Conservation (phyloP, 495 filamentous ascomycete genomes). For the Penicillium cataractarum region DNA sequence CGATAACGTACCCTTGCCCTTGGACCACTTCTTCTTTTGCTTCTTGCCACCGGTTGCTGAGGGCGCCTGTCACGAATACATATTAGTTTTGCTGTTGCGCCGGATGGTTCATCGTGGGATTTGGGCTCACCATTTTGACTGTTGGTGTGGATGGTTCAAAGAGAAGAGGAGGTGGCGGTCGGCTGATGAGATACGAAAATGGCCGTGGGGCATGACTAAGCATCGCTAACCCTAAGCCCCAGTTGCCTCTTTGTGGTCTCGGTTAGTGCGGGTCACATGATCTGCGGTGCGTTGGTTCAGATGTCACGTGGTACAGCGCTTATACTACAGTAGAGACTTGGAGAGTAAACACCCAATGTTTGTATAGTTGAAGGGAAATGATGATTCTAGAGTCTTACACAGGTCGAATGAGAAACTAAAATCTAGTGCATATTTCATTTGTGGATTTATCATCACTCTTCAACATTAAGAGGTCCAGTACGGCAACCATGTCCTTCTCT, state of each 20-base stretch:
- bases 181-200: slow-evolving; percentile 44
- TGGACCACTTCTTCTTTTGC: slow-evolving; percentile 99
- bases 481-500: neutral
- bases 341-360: neutral
- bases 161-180: slow-evolving; percentile 34
- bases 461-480: neutral
- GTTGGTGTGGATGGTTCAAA: slow-evolving; percentile 52
- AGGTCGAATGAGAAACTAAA: no score
- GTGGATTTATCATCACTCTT: neutral
- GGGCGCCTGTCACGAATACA: slow-evolving; percentile 61
- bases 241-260: slow-evolving; percentile 16
- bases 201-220: slow-evolving; percentile 53
- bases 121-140: slow-evolving; percentile 54
- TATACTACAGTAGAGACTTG: neutral
- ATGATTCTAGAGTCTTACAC: neutral
- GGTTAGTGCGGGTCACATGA: slow-evolving; percentile 24
- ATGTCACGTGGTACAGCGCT: neutral
- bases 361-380: neutral
- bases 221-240: slow-evolving; percentile 49
- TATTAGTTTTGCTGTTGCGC: slow-evolving; percentile 18
- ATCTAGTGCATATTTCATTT: no score
- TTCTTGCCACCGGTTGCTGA: slow-evolving; percentile 87
- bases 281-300: neutral
- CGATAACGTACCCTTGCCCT: slow-evolving; percentile 85
- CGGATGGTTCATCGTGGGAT: slow-evolving; percentile 2